phyloP scores from a whole-genome alignment of 2,329 filamentous ascomycete species.

The Trichophyton benhamiae region DNA sequence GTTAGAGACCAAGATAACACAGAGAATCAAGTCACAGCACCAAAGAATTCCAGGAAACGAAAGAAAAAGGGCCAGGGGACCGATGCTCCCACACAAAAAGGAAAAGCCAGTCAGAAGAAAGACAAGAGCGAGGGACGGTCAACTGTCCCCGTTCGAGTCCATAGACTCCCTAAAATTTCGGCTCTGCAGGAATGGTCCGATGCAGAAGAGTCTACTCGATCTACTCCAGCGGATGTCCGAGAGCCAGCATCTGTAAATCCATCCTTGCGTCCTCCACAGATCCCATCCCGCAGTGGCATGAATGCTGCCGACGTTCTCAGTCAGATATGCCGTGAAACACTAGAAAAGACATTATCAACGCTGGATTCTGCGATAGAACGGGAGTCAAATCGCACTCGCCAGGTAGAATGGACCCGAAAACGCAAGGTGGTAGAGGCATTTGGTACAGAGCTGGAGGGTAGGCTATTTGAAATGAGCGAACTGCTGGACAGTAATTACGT shows the following conservation, averaged over 20 bases:
- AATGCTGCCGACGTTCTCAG: conserved; percentile 42
- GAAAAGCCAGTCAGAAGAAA: not conserved
- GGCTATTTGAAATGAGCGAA: conserved; percentile 41
- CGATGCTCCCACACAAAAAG: not conserved
- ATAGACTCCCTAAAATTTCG: conserved; percentile 27
- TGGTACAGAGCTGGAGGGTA: conserved; percentile 36
- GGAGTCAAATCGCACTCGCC: conserved; percentile 28
- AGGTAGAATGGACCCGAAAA: conserved; percentile 33
- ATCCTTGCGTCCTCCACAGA: conserved; percentile 22
- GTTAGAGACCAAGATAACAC: not conserved
- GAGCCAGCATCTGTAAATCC: conserved; percentile 19
- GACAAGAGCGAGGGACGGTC: not conserved
- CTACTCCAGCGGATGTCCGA: conserved; percentile 16
- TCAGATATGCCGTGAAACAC: conserved; percentile 39
- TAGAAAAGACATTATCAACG: conserved; percentile 34
- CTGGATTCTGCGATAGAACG: conserved; percentile 32
- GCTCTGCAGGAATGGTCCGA: conserved; percentile 18
- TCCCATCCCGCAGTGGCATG: conserved; percentile 32
- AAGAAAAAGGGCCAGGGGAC: not conserved
- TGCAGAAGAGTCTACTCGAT: conserved; percentile 18
- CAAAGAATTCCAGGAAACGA: not conserved
- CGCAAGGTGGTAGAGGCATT: conserved; percentile 38
- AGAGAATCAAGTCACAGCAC: not conserved
- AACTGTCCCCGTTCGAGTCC: conserved; percentile 30
- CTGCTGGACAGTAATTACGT: conserved; percentile 40